These are phyloP conservation scores for Naumovozyma castellii DNA, from an alignment of 805 yeast genomes.

Conservation along the genomic window DNA sequence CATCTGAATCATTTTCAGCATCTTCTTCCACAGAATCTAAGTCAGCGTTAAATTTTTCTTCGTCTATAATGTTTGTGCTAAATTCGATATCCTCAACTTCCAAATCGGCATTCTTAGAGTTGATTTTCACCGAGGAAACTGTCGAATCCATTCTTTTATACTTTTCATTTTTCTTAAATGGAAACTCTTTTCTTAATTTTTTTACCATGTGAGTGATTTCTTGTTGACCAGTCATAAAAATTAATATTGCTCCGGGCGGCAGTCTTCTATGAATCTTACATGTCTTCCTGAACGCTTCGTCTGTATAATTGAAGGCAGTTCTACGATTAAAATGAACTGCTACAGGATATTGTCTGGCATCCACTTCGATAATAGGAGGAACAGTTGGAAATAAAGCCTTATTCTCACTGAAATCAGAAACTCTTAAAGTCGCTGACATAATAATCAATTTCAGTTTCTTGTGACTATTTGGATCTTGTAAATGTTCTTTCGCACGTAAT, in stretches of 20 bases:
- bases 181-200: conserved; percentile 58
- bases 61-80: conserved; percentile 37
- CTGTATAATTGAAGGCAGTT: conserved; percentile 70
- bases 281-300: conserved; percentile 76
- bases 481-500: conserved; percentile 50
- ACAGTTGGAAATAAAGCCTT: conserved; percentile 49
- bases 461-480: conserved; percentile 36
- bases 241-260: conserved; percentile 89
- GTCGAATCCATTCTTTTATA: conserved; percentile 26
- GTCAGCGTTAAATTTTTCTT: conserved; percentile 27
- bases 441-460: conserved; percentile 72
- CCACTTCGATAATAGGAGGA: conserved; percentile 85
- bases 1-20: conserved; percentile 31
- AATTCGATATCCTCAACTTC: conserved; percentile 89
- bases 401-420: conserved; percentile 86
- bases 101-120: conserved; percentile 51
- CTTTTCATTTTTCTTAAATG: conserved; percentile 31
- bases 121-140: conserved; percentile 38
- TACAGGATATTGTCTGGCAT: conserved; percentile 91
- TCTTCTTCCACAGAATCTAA: conserved; percentile 30
- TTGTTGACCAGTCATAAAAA: conserved; percentile 89
- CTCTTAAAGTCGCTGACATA: conserved; percentile 96
- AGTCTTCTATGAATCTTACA: conserved; percentile 76
- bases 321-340: conserved; percentile 79
- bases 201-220: conserved; percentile 77